Base-by-base conservation (phyloP, 176 grass and related monocot genomes). In the Cenchrus americanus region DNA sequence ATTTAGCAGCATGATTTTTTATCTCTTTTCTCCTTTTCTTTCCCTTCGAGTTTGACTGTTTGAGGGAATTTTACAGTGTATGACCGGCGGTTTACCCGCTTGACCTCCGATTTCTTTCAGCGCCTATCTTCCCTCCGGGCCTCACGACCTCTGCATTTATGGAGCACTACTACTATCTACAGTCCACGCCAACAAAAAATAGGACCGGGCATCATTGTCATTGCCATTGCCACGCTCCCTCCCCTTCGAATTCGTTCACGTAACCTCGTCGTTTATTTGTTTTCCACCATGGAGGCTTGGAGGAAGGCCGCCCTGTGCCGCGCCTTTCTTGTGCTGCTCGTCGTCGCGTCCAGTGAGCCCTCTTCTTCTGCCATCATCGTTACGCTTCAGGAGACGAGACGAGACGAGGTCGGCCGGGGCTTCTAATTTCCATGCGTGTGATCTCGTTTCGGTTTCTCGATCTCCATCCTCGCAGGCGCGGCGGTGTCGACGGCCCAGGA, bases 261-360 rank as follows among this genome's bases (percentile, higher is more conserved):
- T 48, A 57, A 17, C 43, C 34, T 37, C 34, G 34, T 37, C 34
- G 21, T 5, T 64, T 19, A 2, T 15, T 51, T 41, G 23, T 21
- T 83, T 79, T 59, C 73, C 8, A 8, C 52, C 62, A 85, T 85
- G 87, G 77, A 85, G 30, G 70, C n/a, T 54, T 19, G 81, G 69
- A 83, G 65, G 75, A 81, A 46, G 83, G 62, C 22, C 32, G 54
- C 55, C 14, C 0, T 76, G 77, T 69, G 70, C 53, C 51, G 22
- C 3, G 44, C 48, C 14, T 52, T 89, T 51, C 30, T 83, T 0
- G 69, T 70, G 70, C 53, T 89, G 53, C 70, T 89, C 82, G 9
- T 89, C 70, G 62, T 62, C 10, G 70, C 34, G 30, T 53, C 53
- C 63, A 11, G 82, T 81, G 41, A 88, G 74, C 40, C 34, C 13